Percentiles rank a stretch among this genome's conserved stretches.
phyloP scores from a whole-genome alignment of 352 stramenopile species.

The Phytophthora hibernalis region DNA sequence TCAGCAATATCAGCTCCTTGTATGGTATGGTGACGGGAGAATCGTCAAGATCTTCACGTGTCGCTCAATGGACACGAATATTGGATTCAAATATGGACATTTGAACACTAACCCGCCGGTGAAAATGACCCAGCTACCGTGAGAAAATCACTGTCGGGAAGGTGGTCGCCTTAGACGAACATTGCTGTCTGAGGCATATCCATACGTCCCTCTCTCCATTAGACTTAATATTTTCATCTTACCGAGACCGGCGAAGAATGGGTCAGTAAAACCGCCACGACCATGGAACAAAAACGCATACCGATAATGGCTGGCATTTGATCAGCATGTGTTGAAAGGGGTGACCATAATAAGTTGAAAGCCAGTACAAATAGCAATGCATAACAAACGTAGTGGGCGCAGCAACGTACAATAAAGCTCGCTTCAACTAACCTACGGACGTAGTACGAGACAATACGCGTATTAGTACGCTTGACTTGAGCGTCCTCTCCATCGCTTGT shows the following conservation, averaged over 20 bases:
- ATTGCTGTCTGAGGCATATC: slow-evolving; percentile 7
- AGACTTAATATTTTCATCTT: slow-evolving; percentile 39
- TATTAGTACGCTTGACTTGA: slow-evolving; percentile 50
- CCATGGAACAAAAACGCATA: slow-evolving; percentile 58
- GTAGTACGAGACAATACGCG: background rate
- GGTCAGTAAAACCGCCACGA: background rate
- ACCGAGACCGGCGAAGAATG: slow-evolving; percentile 54
- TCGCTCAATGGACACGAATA: slow-evolving; percentile 70
- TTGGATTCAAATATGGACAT: slow-evolving; percentile 57
- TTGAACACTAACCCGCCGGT: slow-evolving; percentile 69
- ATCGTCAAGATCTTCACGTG: slow-evolving; percentile 60
- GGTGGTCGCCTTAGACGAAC: slow-evolving; percentile 40
- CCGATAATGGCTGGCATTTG: no score
- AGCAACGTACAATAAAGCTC: slow-evolving; percentile 23
- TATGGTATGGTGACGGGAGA: slow-evolving; percentile 51
- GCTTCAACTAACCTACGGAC: slow-evolving; percentile 22
- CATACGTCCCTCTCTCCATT: background rate
- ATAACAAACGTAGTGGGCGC: background rate
- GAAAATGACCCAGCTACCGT: slow-evolving; percentile 64
- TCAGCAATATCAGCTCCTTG: slow-evolving; percentile 72
- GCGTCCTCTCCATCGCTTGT: slow-evolving; percentile 72
- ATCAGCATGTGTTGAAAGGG: no score
- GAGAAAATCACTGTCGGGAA: slow-evolving; percentile 53
- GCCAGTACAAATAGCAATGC: slow-evolving; percentile 1
- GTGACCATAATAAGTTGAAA: no score